Conservation (phyloP, 169 alveolate species). For the Plasmodium fragile region DNA sequence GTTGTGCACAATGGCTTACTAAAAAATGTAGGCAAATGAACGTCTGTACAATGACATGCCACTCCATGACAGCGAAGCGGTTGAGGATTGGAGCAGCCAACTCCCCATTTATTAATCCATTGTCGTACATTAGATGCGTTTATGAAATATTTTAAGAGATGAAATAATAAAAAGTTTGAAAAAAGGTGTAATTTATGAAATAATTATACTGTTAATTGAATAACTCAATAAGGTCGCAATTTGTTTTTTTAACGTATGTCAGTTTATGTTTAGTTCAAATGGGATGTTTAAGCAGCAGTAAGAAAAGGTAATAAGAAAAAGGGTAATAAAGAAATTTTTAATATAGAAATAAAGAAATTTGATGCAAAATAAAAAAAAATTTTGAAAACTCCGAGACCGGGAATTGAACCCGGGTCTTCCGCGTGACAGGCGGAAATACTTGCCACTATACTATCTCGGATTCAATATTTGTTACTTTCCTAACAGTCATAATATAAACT, state of each 20-base stretch:
- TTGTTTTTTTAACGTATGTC: not conserved
- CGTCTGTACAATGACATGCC: not conserved
- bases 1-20: not conserved
- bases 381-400: conserved; percentile 87
- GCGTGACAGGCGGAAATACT: conserved; percentile 93
- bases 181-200: not conserved
- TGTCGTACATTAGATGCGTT: not conserved
- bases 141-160: not conserved
- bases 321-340: no score
- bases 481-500: not conserved
- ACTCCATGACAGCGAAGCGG: not conserved
- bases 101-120: not conserved
- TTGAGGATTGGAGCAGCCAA: not conserved
- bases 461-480: not conserved
- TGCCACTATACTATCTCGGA: conserved; percentile 91
- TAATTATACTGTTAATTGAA: not conserved
- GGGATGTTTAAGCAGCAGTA: not conserved
- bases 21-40: not conserved
- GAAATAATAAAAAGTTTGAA: not conserved
- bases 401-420: conserved; percentile 93
- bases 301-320: not conserved
- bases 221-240: not conserved
- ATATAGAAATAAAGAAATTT: not conserved
- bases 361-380: not conserved
- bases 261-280: not conserved